Evolutionary conservation across 148 eudicot genomes (phyloP).

Genomic region (Gaultheria prostrata): DNA sequence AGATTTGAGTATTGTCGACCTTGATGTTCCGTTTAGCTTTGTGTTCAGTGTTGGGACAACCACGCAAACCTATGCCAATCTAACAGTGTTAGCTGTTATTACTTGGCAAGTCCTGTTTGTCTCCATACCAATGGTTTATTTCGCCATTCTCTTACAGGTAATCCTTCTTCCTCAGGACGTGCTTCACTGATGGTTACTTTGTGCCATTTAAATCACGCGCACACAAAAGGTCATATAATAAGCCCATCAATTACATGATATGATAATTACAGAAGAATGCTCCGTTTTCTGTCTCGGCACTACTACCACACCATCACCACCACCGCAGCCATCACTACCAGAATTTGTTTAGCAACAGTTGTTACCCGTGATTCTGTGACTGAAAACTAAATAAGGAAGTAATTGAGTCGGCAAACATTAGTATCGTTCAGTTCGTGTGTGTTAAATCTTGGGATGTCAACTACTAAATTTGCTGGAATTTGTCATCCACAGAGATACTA

Average conservation of each 20-base stretch:
- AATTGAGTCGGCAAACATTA: neutral
- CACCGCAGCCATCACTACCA: neutral
- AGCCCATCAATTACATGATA: neutral
- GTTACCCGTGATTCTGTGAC: neutral
- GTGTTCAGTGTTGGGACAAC: conserved; percentile 60
- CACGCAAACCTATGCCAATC: conserved; percentile 50
- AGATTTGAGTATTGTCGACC: conserved; percentile 84
- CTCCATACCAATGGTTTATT: conserved; percentile 63
- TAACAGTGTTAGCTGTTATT: conserved; percentile 63
- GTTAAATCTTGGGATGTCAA: conserved; percentile 2
- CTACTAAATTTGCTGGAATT: neutral
- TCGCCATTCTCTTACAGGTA: conserved; percentile 81
- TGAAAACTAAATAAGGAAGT: neutral
- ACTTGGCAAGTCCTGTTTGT: conserved; percentile 94
- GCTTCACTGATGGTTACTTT: neutral
- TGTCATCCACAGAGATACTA: conserved; percentile 57
- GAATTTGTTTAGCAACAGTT: neutral
- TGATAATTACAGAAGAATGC: neutral
- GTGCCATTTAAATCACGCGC: neutral
- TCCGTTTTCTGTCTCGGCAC: neutral
- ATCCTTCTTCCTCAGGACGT: neutral
- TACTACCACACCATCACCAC: neutral
- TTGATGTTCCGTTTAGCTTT: conserved; percentile 71
- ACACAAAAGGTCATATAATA: neutral
- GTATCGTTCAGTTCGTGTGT: neutral